Percentiles rank a stretch among this genome's conserved stretches.
Evolutionary conservation across 805 yeast species (phyloP).

Genomic region (Saccharomyces mikatae): DNA sequence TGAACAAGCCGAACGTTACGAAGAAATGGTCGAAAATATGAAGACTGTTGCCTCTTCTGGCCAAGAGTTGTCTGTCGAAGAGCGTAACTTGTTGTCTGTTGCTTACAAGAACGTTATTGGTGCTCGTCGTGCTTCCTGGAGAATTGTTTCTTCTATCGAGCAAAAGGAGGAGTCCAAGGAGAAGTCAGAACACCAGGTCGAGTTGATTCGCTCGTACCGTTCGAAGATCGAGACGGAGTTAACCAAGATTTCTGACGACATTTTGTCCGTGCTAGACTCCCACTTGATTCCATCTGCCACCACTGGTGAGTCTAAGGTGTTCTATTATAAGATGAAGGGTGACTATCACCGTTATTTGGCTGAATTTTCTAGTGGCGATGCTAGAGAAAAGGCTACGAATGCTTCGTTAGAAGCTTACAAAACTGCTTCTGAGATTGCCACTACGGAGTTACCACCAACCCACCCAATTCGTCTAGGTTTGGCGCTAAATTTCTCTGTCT

Average conservation of each 20-base stretch:
- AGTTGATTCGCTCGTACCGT: constrained; percentile 88
- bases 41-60: constrained; percentile 94
- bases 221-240: constrained; percentile 89
- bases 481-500: constrained; percentile 95
- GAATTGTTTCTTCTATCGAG: constrained; percentile 95
- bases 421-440: constrained; percentile 94
- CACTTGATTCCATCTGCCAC: constrained; percentile 91
- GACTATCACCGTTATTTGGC: constrained; percentile 98
- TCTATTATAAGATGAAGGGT: constrained; percentile 98
- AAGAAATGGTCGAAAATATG: constrained; percentile 98
- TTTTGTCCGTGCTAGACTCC: constrained; percentile 75
- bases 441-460: constrained; percentile 94
- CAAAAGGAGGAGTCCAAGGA: constrained; percentile 97
- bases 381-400: constrained; percentile 87
- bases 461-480: constrained; percentile 97
- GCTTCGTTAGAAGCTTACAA: constrained; percentile 90
- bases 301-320: constrained; percentile 95
- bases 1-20: constrained; percentile 99
- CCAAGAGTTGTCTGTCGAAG: constrained; percentile 93
- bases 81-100: constrained; percentile 92
- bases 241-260: constrained; percentile 88
- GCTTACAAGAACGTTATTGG: constrained; percentile 98
- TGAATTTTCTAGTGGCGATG: constrained; percentile 87
- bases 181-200: constrained; percentile 72
- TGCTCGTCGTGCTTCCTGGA: constrained; percentile 99